Conservation (phyloP, 2,329 filamentous ascomycete species). For the Fusarium tanahbumbuense region DNA sequence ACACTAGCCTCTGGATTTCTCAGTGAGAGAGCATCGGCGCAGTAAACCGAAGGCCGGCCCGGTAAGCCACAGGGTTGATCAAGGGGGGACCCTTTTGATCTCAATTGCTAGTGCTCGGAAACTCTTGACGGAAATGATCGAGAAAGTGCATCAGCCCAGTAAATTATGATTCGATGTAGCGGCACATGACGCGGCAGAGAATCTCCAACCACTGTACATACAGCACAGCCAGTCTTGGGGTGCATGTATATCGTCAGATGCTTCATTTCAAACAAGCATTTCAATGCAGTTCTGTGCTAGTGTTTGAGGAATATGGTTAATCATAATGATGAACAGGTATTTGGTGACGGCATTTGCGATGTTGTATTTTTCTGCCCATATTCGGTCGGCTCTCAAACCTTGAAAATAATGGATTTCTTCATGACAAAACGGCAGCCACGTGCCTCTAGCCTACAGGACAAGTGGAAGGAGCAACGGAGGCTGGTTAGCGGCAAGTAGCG, state of each 20-base stretch:
- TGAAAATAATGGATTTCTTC: background rate
- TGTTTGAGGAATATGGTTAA: background rate
- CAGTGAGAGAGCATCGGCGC: slow-evolving; percentile 23
- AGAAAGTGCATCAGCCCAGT: slow-evolving; percentile 27
- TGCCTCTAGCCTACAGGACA: background rate
- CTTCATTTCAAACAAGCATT: slow-evolving; percentile 5
- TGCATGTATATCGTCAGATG: slow-evolving; percentile 10
- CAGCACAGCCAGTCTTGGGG: background rate
- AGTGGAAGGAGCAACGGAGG: slow-evolving; percentile 6
- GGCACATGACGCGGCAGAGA: slow-evolving; percentile 32
- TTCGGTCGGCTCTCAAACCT: slow-evolving; percentile 9
- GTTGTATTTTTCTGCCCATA: background rate
- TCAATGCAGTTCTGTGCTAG: background rate
- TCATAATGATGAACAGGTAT: background rate
- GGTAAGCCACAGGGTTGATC: slow-evolving; percentile 22
- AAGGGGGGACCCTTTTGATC: slow-evolving; percentile 24
- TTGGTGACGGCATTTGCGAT: slow-evolving; percentile 6
- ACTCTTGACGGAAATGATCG: slow-evolving; percentile 25
- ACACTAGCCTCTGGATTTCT: slow-evolving; percentile 25
- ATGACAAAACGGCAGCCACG: slow-evolving; percentile 6
- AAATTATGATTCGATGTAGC: slow-evolving; percentile 31
- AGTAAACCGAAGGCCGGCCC: slow-evolving; percentile 32
- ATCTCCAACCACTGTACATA: background rate
- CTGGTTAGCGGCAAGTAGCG: slow-evolving; percentile 5
- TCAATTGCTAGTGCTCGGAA: slow-evolving; percentile 12